Base-by-base conservation (phyloP, 208 protist genomes). In the Acanthamoeba lenticulata region DNA sequence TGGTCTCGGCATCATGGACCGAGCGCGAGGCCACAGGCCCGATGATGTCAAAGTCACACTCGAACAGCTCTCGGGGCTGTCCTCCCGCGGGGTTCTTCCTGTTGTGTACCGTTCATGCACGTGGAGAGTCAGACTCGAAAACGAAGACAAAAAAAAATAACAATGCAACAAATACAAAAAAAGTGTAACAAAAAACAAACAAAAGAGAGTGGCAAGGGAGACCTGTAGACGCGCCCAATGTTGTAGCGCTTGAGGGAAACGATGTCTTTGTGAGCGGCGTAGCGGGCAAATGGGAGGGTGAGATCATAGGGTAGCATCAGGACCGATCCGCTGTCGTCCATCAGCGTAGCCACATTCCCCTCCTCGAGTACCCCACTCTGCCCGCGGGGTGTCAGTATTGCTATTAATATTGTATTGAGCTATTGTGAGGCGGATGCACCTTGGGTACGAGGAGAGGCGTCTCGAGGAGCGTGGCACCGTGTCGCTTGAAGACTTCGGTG, bases 21-120 rank as follows among this genome's bases (percentile, higher is more conserved):
- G 24, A 72, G 19, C 52, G 21, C 24, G 52, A 92, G 24, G 86
- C 13, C 21, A 69, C 55, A 72, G 86, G 52, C 0, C 86, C 86
- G 24, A 93, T 74, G 89, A 96, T 95, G 65, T 96, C 95, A 45
- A 95, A 96, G 45, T 96, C 95, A 44, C 94, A 95, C 88, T 96
- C 94, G 77, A 90, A 83, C 6, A 95, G 85, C 79, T 95, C 93
- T 29, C 93, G 92, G 19, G 95, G 95, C 57, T 95, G 79, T 2
- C 94, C 94, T n/a, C 65, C 77, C 9, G 47, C 94, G 13, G 79
- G 79, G 9, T 95, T 95, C 94, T 81, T 69, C 3, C 81, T 90
- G 29, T 55, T 32, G 7, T 49, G 62, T 32, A 65, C 44, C 24
- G 79, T 32, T 21, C 42, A 38, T 19, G 92, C 21, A 49, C 47